Percentiles rank a stretch among this genome's conserved stretches.
These are phyloP conservation scores for Apiotrichum gamsii DNA, from an alignment of 1,284 basidiomycete genomes.

Conservation along the genomic window DNA sequence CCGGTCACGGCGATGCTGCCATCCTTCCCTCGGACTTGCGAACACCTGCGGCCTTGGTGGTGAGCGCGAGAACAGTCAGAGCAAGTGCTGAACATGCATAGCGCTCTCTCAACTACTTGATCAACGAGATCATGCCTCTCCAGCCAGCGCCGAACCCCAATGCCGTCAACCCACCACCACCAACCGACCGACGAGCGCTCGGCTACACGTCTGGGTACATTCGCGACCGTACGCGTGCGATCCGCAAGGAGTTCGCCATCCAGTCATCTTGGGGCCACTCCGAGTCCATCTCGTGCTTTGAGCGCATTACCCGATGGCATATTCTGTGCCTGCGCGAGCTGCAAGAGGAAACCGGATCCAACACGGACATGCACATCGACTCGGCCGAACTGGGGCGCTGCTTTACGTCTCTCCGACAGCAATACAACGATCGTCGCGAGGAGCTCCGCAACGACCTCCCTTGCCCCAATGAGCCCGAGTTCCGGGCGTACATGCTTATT, in stretches of 20 bases:
- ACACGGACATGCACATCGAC: conserved; percentile 44
- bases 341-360: conserved; percentile 46
- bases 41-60: conserved; percentile 76
- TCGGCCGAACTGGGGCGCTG: conserved; percentile 39
- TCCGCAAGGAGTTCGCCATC: conserved; percentile 91
- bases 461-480: conserved; percentile 83
- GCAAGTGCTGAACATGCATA: conserved; percentile 44
- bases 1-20: conserved; percentile 35
- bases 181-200: conserved; percentile 54
- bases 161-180: conserved; percentile 17
- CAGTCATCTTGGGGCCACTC: conserved; percentile 69
- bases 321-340: conserved; percentile 77
- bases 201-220: conserved; percentile 58
- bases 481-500: conserved; percentile 89
- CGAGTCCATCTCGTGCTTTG: conserved; percentile 81
- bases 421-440: conserved; percentile 75
- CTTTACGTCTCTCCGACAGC: conserved; percentile 83
- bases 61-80: too few relatives aligned
- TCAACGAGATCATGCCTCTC: conserved; percentile 67
- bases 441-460: conserved; percentile 51
- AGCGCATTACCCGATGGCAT: conserved; percentile 89
- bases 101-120: conserved; percentile 87
- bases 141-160: conserved; percentile 42
- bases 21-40: conserved; percentile 89
- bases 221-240: conserved; percentile 82